Evolutionary conservation across 225 moss, liverwort and hornwort species (phyloP).

Genomic region (Bryoerythrophyllum caledonicum): DNA sequence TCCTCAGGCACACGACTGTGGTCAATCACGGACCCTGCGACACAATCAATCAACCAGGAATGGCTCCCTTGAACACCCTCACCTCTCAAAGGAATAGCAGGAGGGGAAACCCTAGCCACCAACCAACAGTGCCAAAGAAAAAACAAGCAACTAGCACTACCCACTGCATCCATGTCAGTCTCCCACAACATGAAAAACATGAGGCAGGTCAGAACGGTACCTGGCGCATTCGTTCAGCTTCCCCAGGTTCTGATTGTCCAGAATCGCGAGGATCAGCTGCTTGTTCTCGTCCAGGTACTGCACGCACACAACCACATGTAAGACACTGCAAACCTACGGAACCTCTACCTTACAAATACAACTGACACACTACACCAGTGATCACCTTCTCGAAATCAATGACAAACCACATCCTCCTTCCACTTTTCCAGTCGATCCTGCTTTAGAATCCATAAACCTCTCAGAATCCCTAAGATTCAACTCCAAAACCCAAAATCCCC

Average conservation of each 20-base stretch:
- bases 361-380: conserved; percentile 5
- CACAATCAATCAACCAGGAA: not conserved
- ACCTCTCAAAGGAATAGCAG: not conserved
- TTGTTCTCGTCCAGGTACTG: conserved; percentile 73
- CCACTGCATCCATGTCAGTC: not conserved
- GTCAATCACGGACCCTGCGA: not conserved
- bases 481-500: conserved; percentile 42
- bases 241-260: conserved; percentile 63
- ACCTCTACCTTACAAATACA: not conserved
- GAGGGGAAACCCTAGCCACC: not conserved
- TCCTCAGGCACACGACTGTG: not conserved
- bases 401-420: not conserved
- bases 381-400: not conserved
- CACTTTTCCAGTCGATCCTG: not conserved
- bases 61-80: not conserved
- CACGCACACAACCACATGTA: conserved; percentile 31
- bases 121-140: not conserved
- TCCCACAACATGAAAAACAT: not conserved
- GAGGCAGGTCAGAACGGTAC: conserved; percentile 35
- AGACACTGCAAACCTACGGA: not conserved
- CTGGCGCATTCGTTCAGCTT: conserved; percentile 67
- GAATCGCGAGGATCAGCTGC: conserved; percentile 64
- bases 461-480: not conserved
- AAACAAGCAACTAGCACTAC: not conserved
- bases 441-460: not conserved